Evolutionary conservation across 169 alveolate genomes (phyloP).

Genomic region (Besnoitia besnoiti): DNA sequence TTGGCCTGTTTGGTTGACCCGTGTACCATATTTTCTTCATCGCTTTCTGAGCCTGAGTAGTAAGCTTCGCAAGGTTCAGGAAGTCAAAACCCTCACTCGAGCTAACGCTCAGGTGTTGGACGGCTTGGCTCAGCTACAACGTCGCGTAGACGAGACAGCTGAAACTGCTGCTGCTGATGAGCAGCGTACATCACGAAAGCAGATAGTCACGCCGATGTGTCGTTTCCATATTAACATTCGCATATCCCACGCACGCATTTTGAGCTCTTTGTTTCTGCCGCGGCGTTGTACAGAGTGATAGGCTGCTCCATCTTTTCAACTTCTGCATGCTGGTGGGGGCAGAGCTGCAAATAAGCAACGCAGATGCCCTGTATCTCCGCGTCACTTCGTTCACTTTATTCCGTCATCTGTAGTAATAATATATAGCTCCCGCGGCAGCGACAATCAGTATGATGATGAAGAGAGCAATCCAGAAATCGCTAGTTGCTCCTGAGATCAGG

Average conservation of each 20-base stretch:
- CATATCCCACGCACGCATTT: no score
- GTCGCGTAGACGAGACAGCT: not conserved
- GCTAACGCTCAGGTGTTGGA: not conserved
- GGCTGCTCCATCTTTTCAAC: not conserved
- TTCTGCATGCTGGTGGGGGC: no score
- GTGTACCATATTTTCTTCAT: not conserved
- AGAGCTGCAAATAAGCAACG: no score
- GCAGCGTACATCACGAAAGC: not conserved
- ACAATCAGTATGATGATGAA: not conserved
- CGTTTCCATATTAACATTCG: not conserved
- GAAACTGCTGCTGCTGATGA: not conserved
- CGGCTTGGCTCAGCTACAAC: not conserved
- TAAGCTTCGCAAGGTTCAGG: not conserved
- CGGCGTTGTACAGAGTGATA: not conserved
- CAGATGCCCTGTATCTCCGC: no score
- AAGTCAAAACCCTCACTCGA: not conserved
- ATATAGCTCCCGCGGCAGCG: not conserved
- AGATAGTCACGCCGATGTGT: not conserved
- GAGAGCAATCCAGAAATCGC: slow-evolving; percentile 32
- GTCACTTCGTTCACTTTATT: no score
- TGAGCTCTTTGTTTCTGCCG: not conserved
- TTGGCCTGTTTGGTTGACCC: not conserved
- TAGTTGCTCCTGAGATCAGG: not conserved
- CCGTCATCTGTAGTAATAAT: not conserved
- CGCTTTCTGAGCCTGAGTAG: not conserved